Base-by-base conservation (phyloP, 2,329 filamentous ascomycete species). In the Fusarium graminum region DNA sequence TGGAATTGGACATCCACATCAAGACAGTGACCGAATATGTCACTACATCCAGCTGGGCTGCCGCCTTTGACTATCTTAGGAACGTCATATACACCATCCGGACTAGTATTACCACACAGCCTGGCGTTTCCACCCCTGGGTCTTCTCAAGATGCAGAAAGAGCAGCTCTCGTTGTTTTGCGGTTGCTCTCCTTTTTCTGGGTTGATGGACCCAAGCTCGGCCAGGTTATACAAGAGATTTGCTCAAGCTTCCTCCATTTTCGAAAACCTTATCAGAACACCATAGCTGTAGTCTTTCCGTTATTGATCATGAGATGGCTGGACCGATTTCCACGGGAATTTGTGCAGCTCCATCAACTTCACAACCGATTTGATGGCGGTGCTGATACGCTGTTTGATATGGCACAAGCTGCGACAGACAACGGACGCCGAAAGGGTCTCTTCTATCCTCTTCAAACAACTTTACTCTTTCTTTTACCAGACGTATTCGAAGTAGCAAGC, bases 311-410 rank as follows among this genome's bases (percentile, higher is more conserved):
- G 30, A 81, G 87, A 64, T 91, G 89, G 89, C 82, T 91, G 34
- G 87, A 90, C 69, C 83, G 87, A 11, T 86, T 85, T 66, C 88
- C 89, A 2, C 77, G 82, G 34, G 88, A 91, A 74, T 91, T 91
- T 73, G 84, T 90, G 44, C 81, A 84, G 57, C 78, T 90, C 58
- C 89, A 91, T 74, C 82, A 82, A 16, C 80, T 82, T 59, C 86
- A 86, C 64, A 86, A 82, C 70, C 83, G 86, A 70, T 81, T 90
- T n/a, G 88, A 90, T 67, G 86, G 85, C 45, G 86, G 86, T 11
- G 85, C 87, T 7, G 89, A 91, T 72, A 90, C 87, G 1, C 79
- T 91, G 25, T 90, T 91, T 72, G 89, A 91, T 69, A 90, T 91
- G 86, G 84, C 86, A 7, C 84, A 87, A 65, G 86, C 86, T 4